These are phyloP conservation scores for Colletotrichum graminicola DNA, from an alignment of 2,329 filamentous ascomycete species.

Conservation along the genomic window DNA sequence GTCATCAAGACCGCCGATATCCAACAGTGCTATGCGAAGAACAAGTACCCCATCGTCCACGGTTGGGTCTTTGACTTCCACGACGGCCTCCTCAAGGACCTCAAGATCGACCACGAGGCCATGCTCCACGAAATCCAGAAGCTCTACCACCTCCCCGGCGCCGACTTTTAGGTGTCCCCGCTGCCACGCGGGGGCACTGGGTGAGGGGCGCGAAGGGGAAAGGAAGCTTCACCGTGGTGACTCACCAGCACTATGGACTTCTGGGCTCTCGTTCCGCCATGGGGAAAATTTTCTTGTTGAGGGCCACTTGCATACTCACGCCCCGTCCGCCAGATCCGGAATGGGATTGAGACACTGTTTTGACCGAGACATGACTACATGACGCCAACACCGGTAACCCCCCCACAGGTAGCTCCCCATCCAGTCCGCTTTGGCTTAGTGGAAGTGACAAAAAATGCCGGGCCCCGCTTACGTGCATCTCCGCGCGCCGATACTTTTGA, in stretches of 20 bases:
- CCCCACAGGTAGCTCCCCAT: constrained; percentile 9
- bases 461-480: constrained; percentile 33
- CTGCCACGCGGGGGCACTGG: too few species aligned
- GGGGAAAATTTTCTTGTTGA: constrained; percentile 41
- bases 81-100: constrained; percentile 74
- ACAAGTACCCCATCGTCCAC: constrained; percentile 77
- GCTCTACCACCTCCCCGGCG: constrained; percentile 69
- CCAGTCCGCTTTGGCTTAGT: constrained; percentile 30
- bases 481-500: not conserved
- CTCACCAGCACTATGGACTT: too few species aligned
- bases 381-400: not conserved
- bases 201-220: too few species aligned
- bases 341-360: constrained; percentile 32
- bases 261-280: not conserved
- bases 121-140: constrained; percentile 72
- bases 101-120: constrained; percentile 71
- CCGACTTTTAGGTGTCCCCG: constrained; percentile 1
- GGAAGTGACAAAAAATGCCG: constrained; percentile 23
- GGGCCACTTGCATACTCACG: not conserved
- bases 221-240: too few species aligned
- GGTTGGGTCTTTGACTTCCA: constrained; percentile 80
- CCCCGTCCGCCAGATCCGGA: constrained; percentile 30
- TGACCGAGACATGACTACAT: constrained; percentile 29
- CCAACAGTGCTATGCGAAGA: constrained; percentile 75
- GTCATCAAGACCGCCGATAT: constrained; percentile 84